Evolutionary conservation across 768 basidiomycete genomes (phyloP).

Genomic region (Suillus americanus): DNA sequence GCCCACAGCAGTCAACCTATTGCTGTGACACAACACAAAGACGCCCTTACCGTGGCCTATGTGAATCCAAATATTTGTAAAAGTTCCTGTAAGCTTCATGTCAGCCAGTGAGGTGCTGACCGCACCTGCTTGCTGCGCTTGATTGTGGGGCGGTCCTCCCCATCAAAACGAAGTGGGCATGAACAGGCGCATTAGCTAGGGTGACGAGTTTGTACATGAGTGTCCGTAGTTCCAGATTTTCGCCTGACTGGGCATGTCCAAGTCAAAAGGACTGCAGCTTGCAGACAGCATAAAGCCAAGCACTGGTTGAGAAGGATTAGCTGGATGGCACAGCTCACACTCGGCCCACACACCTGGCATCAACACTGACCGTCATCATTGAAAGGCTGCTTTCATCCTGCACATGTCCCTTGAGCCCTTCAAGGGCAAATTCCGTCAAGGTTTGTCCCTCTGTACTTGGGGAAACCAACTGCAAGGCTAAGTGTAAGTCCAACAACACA

Average conservation of each 20-base stretch:
- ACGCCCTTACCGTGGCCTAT: too few species aligned
- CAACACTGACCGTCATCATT: constrained; percentile 11
- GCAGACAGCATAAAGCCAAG: constrained; percentile 10
- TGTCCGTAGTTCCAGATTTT: constrained; percentile 42
- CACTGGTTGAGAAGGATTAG: constrained; percentile 7
- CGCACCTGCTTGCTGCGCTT: constrained; percentile 26
- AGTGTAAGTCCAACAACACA: not conserved
- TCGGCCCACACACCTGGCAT: constrained; percentile 13
- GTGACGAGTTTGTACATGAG: constrained; percentile 44
- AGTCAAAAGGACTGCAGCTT: constrained; percentile 6
- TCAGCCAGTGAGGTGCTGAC: constrained; percentile 30
- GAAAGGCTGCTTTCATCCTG: not conserved
- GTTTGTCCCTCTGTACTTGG: not conserved
- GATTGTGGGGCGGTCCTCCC: constrained; percentile 28
- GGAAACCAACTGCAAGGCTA: not conserved
- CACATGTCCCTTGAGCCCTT: not conserved
- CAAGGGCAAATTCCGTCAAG: not conserved
- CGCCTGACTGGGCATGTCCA: constrained; percentile 28
- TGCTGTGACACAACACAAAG: too few species aligned
- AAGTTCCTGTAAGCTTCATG: too few species aligned
- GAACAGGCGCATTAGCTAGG: constrained; percentile 36
- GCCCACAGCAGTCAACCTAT: not conserved
- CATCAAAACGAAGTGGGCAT: constrained; percentile 54
- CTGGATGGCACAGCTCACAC: not conserved
- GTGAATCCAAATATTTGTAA: too few species aligned